Evolutionary conservation across 768 basidiomycete genomes (phyloP).

Genomic region (Amanita phalloides): DNA sequence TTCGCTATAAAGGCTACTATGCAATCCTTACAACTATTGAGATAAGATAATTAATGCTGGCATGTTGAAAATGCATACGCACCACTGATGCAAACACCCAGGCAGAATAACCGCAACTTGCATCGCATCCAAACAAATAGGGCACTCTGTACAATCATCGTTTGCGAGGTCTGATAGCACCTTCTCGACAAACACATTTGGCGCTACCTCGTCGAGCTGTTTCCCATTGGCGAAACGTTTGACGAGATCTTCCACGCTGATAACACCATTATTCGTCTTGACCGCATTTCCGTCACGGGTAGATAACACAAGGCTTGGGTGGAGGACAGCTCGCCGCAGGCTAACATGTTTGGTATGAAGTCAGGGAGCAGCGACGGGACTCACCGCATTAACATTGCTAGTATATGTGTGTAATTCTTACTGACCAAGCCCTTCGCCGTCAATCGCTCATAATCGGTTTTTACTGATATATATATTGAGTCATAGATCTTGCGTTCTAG

Average conservation of each 20-base stretch:
- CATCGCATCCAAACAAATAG: slow-evolving; percentile 74
- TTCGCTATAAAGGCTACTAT: slow-evolving; percentile 63
- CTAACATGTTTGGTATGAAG: slow-evolving; percentile 23
- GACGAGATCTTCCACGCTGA: slow-evolving; percentile 54
- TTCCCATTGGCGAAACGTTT: slow-evolving; percentile 34
- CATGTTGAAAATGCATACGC: slow-evolving; percentile 2
- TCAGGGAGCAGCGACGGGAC: background rate
- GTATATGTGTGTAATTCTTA: slow-evolving; percentile 78
- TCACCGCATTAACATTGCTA: slow-evolving; percentile 92
- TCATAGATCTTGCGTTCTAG: slow-evolving; percentile 85
- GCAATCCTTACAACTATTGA: slow-evolving; percentile 78
- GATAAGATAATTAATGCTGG: background rate
- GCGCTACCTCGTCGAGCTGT: slow-evolving; percentile 17
- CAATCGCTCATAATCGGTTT: slow-evolving; percentile 69
- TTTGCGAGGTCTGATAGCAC: slow-evolving; percentile 59
- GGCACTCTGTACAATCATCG: slow-evolving; percentile 51
- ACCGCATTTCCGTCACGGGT: slow-evolving; percentile 34
- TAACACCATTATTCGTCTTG: slow-evolving; percentile 26
- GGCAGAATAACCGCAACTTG: slow-evolving; percentile 62
- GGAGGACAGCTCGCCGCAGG: slow-evolving; percentile 85
- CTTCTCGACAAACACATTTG: slow-evolving; percentile 45
- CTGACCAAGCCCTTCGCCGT: slow-evolving; percentile 69
- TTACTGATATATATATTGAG: slow-evolving; percentile 71
- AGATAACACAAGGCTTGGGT: slow-evolving; percentile 68
- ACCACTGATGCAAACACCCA: slow-evolving; percentile 72